phyloP scores from a whole-genome alignment of 2,329 filamentous ascomycete genomes.

The Microascus cirrosus region DNA sequence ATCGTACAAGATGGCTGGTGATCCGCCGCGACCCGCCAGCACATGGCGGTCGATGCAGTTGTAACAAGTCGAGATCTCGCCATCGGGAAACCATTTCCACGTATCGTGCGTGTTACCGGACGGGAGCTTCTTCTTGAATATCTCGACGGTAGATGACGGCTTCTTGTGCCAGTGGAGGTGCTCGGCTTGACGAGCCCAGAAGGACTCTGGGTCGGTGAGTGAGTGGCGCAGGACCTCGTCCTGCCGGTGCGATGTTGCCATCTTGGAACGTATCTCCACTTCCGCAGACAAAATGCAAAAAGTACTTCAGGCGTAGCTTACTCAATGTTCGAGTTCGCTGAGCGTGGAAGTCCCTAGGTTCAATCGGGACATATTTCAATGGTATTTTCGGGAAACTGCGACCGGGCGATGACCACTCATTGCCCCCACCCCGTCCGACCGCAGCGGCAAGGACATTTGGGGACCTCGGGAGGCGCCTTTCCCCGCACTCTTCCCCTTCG shows the following conservation, averaged over 20 bases:
- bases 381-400: background rate
- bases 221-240: constrained; percentile 44
- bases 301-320: too few species aligned
- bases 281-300: background rate
- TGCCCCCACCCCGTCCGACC: background rate
- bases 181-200: constrained; percentile 67
- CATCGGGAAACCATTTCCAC: constrained; percentile 86
- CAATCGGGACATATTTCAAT: too few species aligned
- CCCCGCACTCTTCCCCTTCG: background rate
- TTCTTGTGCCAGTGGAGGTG: constrained; percentile 72
- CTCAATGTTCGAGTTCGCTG: too few species aligned
- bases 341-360: too few species aligned
- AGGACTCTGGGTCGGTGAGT: constrained; percentile 55
- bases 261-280: background rate
- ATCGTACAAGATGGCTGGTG: constrained; percentile 74
- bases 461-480: background rate
- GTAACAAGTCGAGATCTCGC: constrained; percentile 82
- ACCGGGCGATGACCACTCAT: background rate
- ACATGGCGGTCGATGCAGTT: constrained; percentile 90
- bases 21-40: constrained; percentile 60
- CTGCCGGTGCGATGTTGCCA: constrained; percentile 24
- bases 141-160: constrained; percentile 51
- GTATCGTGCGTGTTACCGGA: constrained; percentile 55
- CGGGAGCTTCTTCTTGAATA: constrained; percentile 50
- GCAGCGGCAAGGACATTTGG: background rate